Conservation (phyloP, 1,139 yeast genomes). For the Yamadazyma atlantica region DNA sequence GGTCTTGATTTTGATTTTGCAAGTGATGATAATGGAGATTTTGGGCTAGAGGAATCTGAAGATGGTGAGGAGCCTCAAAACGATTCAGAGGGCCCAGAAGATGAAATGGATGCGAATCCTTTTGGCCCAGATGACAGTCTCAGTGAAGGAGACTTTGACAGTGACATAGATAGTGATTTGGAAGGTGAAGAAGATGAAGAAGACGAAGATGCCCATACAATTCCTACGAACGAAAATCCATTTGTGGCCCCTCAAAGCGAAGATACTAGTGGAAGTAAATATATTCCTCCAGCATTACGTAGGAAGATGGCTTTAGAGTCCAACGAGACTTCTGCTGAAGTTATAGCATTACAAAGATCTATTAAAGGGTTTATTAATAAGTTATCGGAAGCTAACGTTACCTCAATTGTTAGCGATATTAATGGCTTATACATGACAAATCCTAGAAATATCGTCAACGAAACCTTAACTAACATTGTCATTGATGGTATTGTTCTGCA, state of each 20-base stretch:
- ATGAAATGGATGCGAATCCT: constrained; percentile 51
- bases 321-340: constrained; percentile 44
- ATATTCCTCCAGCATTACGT: constrained; percentile 85
- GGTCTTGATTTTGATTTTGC: constrained; percentile 68
- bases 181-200: constrained; percentile 34
- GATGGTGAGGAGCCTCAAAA: constrained; percentile 14
- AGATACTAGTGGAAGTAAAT: constrained; percentile 32
- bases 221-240: constrained; percentile 52
- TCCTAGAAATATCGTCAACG: constrained; percentile 78
- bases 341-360: constrained; percentile 51
- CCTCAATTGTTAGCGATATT: constrained; percentile 67
- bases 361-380: constrained; percentile 83
- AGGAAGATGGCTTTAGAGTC: constrained; percentile 46
- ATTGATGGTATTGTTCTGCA: constrained; percentile 69
- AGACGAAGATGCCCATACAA: constrained; percentile 37
- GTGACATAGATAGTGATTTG: constrained; percentile 19
- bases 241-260: constrained; percentile 68
- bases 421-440: constrained; percentile 59
- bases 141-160: constrained; percentile 32
- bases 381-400: constrained; percentile 80
- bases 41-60: constrained; percentile 15
- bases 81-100: constrained; percentile 15
- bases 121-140: constrained; percentile 30
- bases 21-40: constrained; percentile 8
- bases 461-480: constrained; percentile 60